Conservation (phyloP, 108 stramenopile species). For the Discostella stelligeroides region DNA sequence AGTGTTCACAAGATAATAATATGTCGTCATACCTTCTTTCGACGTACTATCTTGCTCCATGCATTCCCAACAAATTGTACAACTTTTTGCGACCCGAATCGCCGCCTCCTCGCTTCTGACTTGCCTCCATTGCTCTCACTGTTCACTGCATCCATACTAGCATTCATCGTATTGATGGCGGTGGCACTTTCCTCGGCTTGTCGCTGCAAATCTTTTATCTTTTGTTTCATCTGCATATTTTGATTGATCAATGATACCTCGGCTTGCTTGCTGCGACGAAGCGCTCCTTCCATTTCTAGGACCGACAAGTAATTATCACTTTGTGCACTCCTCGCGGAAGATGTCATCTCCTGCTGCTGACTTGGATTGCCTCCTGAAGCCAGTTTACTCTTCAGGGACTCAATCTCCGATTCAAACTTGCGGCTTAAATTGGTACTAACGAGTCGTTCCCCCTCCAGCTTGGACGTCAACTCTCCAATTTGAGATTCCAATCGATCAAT, state of each 20-base stretch:
- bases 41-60: slow-evolving; percentile 40
- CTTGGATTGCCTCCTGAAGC: neutral
- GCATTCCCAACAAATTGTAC: slow-evolving; percentile 20
- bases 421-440: slow-evolving; percentile 14
- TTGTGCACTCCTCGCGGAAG: neutral
- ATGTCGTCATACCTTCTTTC: no score
- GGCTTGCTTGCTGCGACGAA: slow-evolving; percentile 33
- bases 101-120: slow-evolving; percentile 22
- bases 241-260: slow-evolving; percentile 41
- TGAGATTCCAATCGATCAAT: slow-evolving; percentile 27
- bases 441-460: slow-evolving; percentile 27
- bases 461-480: slow-evolving; percentile 22
- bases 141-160: neutral
- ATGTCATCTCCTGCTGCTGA: no score
- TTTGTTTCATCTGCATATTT: slow-evolving; percentile 44
- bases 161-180: no score
- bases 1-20: no score
- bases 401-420: slow-evolving; percentile 39
- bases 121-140: neutral
- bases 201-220: slow-evolving; percentile 30
- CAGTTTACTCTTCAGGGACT: slow-evolving; percentile 22
- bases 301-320: slow-evolving; percentile 7
- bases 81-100: slow-evolving; percentile 14
- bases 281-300: slow-evolving; percentile 27
- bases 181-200: slow-evolving; percentile 7